Conservation (phyloP, 768 basidiomycete species). For the Phanerochaete carnosa region DNA sequence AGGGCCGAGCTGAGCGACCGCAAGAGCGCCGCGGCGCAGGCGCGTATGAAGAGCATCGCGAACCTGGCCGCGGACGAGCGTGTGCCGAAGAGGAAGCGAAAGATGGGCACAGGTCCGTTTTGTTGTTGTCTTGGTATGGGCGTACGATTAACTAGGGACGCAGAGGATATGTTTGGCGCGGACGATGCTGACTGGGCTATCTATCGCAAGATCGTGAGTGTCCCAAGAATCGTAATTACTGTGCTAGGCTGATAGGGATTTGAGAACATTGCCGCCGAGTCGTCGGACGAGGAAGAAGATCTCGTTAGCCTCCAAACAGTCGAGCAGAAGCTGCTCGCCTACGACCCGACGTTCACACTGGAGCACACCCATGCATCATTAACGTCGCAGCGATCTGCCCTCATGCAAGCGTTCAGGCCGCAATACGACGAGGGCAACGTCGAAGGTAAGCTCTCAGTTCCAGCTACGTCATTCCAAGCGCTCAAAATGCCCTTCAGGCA, state of each 20-base stretch:
- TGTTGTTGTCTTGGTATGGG: background rate
- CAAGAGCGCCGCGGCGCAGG: conserved; percentile 93
- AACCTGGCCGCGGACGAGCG: conserved; percentile 86
- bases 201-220: conserved; percentile 89
- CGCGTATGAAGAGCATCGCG: conserved; percentile 94
- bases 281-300: conserved; percentile 92
- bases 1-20: conserved; percentile 84
- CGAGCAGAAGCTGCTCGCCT: conserved; percentile 74
- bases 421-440: conserved; percentile 73
- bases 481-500: conserved; percentile 33
- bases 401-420: conserved; percentile 84
- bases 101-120: conserved; percentile 68
- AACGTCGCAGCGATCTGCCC: conserved; percentile 72
- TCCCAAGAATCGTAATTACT: background rate
- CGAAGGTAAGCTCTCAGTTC: conserved; percentile 40
- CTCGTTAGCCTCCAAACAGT: conserved; percentile 63
- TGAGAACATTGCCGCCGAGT: conserved; percentile 64
- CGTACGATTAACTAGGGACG: background rate
- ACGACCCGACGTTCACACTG: conserved; percentile 82
- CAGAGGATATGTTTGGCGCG: conserved; percentile 91
- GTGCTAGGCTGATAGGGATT: background rate
- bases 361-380: conserved; percentile 82
- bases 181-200: conserved; percentile 98
- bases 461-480: background rate
- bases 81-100: conserved; percentile 80